Base-by-base conservation (phyloP, 306 rosid species). In the Neltuma alba region DNA sequence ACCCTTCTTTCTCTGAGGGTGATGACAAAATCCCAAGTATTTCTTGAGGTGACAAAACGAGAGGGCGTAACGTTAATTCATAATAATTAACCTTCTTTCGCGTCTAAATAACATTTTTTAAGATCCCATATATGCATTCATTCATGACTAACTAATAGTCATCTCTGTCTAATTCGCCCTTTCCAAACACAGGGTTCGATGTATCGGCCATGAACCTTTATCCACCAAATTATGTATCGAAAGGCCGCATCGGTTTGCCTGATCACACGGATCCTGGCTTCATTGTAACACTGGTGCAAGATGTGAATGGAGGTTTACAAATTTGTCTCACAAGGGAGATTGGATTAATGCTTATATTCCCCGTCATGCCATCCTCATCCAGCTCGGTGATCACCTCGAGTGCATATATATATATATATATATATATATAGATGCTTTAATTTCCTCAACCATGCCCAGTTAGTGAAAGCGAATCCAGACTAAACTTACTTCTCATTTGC, bases 261-360 rank as follows among this genome's bases (percentile, higher is more conserved):
- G 76, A 86, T 42, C 92, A 90, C 52, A 84, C 89, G 4, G 94
- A 90, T 36, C 91, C 94, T 27, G 92, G 91, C 45, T 88, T 88
- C 77, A 48, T 88, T 0, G 48, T 88, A 2, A 82, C 94, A 2
- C 82, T 90, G 2, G 38, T 83, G 6, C 90, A 88, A 83, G 89
- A 90, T 71, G 85, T 84, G 9, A 74, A 84, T 66, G 89, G 92
- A 16, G 92, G 91, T 8, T 87, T 90, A 8, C 90, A 86, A 84
- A 70, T 88, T 72, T 82, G 7, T 88, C 91, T 3, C 87, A 88
- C 27, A 23, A 81, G 10, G 94, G 94, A 52, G 40, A 74, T 0
- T 90, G 91, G 88, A 84, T 90, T 61, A 85, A 76, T 63, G 82
- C 63, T 66, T 13, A 84, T 30, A 86, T 88, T 50, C 92, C 94